A percentile compares a stretch with the other conserved stretches of the same genome.
These are phyloP conservation scores for Lindgomyces ingoldianus DNA, from an alignment of 495 filamentous ascomycete species.

Conservation along the genomic window DNA sequence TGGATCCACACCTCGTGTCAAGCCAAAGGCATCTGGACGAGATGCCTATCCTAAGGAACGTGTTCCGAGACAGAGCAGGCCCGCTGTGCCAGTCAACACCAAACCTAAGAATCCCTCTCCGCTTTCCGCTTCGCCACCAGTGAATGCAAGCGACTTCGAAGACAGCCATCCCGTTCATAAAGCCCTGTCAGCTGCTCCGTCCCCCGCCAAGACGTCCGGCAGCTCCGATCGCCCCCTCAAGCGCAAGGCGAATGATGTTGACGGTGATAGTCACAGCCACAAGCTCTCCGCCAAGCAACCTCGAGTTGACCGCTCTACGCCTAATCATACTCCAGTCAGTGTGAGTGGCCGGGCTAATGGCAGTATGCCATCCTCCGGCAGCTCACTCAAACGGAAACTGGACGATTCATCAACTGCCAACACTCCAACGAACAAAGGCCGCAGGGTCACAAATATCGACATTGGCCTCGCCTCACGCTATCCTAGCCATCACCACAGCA, in stretches of 20 bases:
- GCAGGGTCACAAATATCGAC: constrained; percentile 32
- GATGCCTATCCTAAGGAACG: constrained; percentile 10
- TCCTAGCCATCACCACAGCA: constrained; percentile 8
- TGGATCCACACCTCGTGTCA: constrained; percentile 21
- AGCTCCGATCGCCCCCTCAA: constrained; percentile 36
- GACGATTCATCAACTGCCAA: constrained; percentile 25
- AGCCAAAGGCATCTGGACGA: constrained; percentile 12
- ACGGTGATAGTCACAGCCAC: constrained; percentile 34
- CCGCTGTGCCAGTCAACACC: constrained; percentile 26
- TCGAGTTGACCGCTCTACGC: constrained; percentile 22
- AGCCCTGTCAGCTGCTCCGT: constrained; percentile 28
- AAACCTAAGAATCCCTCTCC: constrained; percentile 42
- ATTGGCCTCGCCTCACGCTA: constrained; percentile 32
- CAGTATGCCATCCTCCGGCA: constrained; percentile 21
- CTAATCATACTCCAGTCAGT: constrained; percentile 24
- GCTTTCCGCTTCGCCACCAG: constrained; percentile 36
- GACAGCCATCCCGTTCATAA: constrained; percentile 36
- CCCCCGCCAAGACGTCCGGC: constrained; percentile 30
- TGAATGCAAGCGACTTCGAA: constrained; percentile 42
- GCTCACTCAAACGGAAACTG: constrained; percentile 34
- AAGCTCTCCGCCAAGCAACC: constrained; percentile 31
- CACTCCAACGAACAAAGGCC: constrained; percentile 24
- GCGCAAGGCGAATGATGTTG: constrained; percentile 41
- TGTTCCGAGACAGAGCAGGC: constrained; percentile 8
- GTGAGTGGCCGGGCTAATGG: constrained; percentile 12